Conservation (phyloP, 352 stramenopile species). For the Phytophthora fragariaefolia region DNA sequence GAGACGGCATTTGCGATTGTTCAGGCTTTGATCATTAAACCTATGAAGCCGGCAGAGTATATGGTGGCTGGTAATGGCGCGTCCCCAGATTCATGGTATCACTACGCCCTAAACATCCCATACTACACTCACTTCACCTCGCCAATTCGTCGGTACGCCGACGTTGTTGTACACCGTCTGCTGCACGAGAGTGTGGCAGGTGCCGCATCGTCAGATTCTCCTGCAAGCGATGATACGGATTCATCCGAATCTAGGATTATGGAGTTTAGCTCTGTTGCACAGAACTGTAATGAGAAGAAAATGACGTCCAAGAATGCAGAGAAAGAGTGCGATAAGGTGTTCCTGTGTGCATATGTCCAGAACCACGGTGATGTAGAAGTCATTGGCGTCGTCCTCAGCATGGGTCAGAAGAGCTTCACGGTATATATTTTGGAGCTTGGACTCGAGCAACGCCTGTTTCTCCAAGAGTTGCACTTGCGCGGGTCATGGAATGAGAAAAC, state of each 20-base stretch:
- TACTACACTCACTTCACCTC: conserved; percentile 99
- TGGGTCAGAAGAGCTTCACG: conserved; percentile 80
- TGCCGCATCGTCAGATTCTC: conserved; percentile 10
- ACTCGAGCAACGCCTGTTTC: conserved; percentile 70
- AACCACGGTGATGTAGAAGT: conserved; percentile 64
- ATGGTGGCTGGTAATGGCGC: conserved; percentile 81
- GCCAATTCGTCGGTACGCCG: conserved; percentile 95
- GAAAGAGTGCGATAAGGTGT: conserved; percentile 79
- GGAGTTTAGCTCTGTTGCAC: conserved; percentile 54
- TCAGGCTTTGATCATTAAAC: conserved; percentile 94
- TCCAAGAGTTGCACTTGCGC: conserved; percentile 49
- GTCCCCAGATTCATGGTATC: conserved; percentile 82
- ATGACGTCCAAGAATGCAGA: conserved; percentile 82
- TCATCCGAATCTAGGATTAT: conserved; percentile 42
- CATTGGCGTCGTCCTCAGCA: conserved; percentile 75
- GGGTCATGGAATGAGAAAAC: conserved; percentile 62
- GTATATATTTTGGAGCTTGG: conserved; percentile 79
- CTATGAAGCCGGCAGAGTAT: conserved; percentile 96
- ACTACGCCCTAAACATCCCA: conserved; percentile 97
- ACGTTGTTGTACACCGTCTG: conserved; percentile 81
- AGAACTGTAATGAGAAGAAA: conserved; percentile 91
- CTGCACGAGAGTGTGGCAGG: conserved; percentile 58
- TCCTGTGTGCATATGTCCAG: conserved; percentile 81
- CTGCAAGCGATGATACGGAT: conserved; percentile 8
- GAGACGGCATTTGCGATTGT: conserved; percentile 86